Conservation (phyloP, 106 monocot genomes). For the Phalaenopsis aphrodite region DNA sequence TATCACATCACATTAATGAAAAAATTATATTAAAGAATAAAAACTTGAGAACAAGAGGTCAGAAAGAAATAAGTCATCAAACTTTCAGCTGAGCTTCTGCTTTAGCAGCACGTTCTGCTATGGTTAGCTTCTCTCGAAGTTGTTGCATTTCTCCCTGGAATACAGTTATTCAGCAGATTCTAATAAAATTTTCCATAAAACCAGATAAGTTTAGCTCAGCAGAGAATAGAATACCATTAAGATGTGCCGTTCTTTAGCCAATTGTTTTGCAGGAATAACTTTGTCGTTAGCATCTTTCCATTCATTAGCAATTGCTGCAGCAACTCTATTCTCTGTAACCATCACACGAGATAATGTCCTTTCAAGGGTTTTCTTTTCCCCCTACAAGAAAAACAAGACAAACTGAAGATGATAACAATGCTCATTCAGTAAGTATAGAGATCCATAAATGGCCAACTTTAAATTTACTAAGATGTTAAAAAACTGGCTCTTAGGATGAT, state of each 20-base stretch:
- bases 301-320: conserved; percentile 65
- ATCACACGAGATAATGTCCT: conserved; percentile 74
- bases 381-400: conserved; percentile 19
- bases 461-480: background rate
- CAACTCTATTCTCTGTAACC: conserved; percentile 74
- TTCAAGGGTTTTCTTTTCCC: conserved; percentile 70
- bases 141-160: conserved; percentile 81
- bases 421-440: background rate
- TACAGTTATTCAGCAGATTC: background rate
- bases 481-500: conserved; percentile 1
- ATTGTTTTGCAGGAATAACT: conserved; percentile 81
- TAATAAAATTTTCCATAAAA: background rate
- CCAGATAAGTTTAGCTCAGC: background rate
- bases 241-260: conserved; percentile 65
- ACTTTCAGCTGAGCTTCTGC: conserved; percentile 80
- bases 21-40: background rate
- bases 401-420: background rate
- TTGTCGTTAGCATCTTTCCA: conserved; percentile 86
- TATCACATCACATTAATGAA: background rate
- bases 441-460: background rate
- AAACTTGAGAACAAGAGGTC: background rate
- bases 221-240: conserved; percentile 35
- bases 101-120: conserved; percentile 55
- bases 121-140: conserved; percentile 65
- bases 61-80: background rate